Evolutionary conservation across 306 rosid genomes (phyloP), one percentile per base, ranked within the genome.

Genomic region (Mucuna pruriens): DNA sequence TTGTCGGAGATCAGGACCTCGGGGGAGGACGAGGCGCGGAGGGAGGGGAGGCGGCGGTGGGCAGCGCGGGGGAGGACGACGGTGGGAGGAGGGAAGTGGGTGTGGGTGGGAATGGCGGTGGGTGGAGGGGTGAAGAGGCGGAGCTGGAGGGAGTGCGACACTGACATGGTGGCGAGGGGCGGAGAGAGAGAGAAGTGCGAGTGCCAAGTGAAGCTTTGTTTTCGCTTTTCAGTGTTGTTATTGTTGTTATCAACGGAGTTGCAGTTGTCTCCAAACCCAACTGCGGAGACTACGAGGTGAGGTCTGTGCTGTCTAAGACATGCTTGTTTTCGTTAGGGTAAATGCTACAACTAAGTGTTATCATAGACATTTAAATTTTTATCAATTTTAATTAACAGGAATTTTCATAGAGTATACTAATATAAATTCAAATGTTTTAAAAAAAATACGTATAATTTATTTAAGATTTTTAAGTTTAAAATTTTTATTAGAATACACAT

Each of bases 71-170:
- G 79, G 81, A 42, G 2, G 49, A 29, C 79, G 52, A 64, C 44
- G 57, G 76, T 38, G 42, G 80, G 52, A 25, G 36, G 42, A 0
- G 73, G 82, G 48, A 45, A 71, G 66, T 34, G 66, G 66, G 77
- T 26, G 80, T 45, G 73, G 74, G 79, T 45, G 77, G 58, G 70
- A 71, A 78, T 48, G 82, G 52, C 80, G 48, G 89, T n/a, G 36
- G 66, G 31, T 0, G 87, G 71, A 0, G 90, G 78, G 40, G 89
- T 84, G 79, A 86, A 85, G 84, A 90, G 84, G 8, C 91, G 93
- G 49, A 90, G 85, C 4, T 92, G 93, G 63, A 90, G 86, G 49
- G 94, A 90, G 40, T 87, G 97, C 2, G 94, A 79, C 86, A 92
- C 86, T 11, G 98, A 81, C 99, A 96, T 96, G 62, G 78, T 5